These are phyloP conservation scores for Fremontodendron californicum DNA, from an alignment of 345 rosid species.

Conservation along the genomic window DNA sequence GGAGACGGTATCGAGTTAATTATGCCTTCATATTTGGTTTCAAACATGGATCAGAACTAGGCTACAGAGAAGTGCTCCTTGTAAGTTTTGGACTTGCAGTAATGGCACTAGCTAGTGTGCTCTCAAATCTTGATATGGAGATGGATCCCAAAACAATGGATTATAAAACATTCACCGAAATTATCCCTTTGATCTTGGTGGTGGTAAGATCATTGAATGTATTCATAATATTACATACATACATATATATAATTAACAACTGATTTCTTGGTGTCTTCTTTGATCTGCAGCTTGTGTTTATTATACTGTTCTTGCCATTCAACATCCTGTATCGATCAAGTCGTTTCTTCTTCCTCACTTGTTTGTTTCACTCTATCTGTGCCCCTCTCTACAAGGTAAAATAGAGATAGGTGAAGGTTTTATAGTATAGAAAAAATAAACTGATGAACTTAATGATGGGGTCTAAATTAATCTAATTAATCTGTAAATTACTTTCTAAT, in stretches of 20 bases:
- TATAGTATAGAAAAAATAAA: neutral
- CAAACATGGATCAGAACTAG: conserved; percentile 40
- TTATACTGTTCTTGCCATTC: conserved; percentile 9
- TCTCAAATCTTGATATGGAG: conserved; percentile 34
- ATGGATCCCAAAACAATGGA: conserved; percentile 35
- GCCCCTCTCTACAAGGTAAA: conserved; percentile 43
- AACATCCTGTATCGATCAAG: conserved; percentile 25
- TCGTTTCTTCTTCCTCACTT: conserved; percentile 29
- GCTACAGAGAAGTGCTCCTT: conserved; percentile 36
- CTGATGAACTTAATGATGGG: neutral
- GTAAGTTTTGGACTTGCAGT: conserved; percentile 33
- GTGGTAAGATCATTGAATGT: conserved; percentile 18
- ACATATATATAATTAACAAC: neutral
- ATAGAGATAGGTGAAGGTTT: neutral
- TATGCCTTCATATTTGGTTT: conserved; percentile 40
- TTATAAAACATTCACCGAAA: conserved; percentile 30
- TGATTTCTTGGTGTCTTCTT: neutral
- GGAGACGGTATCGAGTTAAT: conserved; percentile 46
- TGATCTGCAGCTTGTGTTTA: conserved; percentile 6
- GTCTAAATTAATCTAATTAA: neutral
- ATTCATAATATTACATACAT: too few relatives aligned
- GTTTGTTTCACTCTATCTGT: conserved; percentile 22
- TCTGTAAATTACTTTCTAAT: neutral
- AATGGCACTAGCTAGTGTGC: conserved; percentile 29
- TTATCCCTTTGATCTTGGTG: conserved; percentile 35